Percentiles rank a stretch among this genome's conserved stretches.
These are phyloP conservation scores for Fusarium buxicola DNA, from an alignment of 2,329 filamentous ascomycete genomes.

Conservation along the genomic window DNA sequence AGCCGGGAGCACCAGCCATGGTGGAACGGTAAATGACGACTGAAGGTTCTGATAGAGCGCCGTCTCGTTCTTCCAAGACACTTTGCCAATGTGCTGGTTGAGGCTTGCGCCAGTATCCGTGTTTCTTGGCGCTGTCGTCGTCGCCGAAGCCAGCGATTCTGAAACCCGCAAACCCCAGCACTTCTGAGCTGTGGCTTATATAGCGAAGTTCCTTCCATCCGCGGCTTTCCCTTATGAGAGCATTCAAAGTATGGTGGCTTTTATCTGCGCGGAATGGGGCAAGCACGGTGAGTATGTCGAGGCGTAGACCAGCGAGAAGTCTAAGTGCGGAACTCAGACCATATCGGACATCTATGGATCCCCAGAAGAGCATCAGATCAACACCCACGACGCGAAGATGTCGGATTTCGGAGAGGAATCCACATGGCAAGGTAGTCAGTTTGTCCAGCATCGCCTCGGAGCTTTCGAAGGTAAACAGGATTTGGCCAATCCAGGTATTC, in stretches of 20 bases:
- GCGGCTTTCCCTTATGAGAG: slow-evolving; percentile 2
- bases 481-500: slow-evolving; percentile 15
- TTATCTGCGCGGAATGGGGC: background rate
- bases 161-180: slow-evolving; percentile 19
- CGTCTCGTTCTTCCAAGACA: slow-evolving; percentile 9
- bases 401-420: too few relatives aligned
- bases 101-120: slow-evolving; percentile 14
- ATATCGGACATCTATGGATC: background rate
- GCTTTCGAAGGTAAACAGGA: slow-evolving; percentile 19
- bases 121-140: background rate
- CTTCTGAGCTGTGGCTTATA: slow-evolving; percentile 2
- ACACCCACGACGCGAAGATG: slow-evolving; percentile 4
- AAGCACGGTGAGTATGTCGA: slow-evolving; percentile 20
- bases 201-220: slow-evolving; percentile 30
- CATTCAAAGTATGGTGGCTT: slow-evolving; percentile 8
- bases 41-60: slow-evolving; percentile 2
- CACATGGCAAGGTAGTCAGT: background rate
- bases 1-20: background rate
- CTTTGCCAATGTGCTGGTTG: slow-evolving; percentile 16
- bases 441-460: slow-evolving; percentile 12
- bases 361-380: background rate
- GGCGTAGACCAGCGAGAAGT: slow-evolving; percentile 19
- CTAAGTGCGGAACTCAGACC: background rate
- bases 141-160: too few relatives aligned
- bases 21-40: slow-evolving; percentile 18